Conservation (phyloP, 371 early-diverging fungal genomes). For the Neoconidiobolus thromboides region DNA sequence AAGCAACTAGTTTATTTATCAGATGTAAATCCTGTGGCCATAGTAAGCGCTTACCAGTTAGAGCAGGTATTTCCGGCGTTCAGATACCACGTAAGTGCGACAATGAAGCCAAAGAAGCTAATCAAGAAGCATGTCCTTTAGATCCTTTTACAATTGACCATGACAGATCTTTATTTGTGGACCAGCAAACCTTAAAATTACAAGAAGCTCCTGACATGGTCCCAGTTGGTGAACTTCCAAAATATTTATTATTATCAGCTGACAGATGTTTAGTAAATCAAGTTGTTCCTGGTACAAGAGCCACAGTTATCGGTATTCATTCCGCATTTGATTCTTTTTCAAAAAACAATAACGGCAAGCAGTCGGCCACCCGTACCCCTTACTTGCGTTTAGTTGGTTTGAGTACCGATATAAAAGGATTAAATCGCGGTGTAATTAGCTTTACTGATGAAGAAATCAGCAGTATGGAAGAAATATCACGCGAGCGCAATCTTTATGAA, state of each 20-base stretch:
- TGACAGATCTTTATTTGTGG: slow-evolving; percentile 92
- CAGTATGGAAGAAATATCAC: slow-evolving; percentile 70
- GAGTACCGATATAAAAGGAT: slow-evolving; percentile 60
- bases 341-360: slow-evolving; percentile 16
- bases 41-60: slow-evolving; percentile 55
- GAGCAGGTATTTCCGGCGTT: slow-evolving; percentile 67
- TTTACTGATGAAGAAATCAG: slow-evolving; percentile 90
- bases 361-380: slow-evolving; percentile 77
- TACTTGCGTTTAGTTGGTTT: slow-evolving; percentile 88
- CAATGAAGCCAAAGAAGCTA: slow-evolving; percentile 12
- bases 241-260: slow-evolving; percentile 80
- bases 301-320: slow-evolving; percentile 92
- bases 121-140: slow-evolving; percentile 49
- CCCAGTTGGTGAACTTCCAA: slow-evolving; percentile 96
- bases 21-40: slow-evolving; percentile 77
- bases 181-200: slow-evolving; percentile 94
- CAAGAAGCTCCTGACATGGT: slow-evolving; percentile 98
- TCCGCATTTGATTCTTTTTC: slow-evolving; percentile 53
- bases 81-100: slow-evolving; percentile 77
- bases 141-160: slow-evolving; percentile 94
- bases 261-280: slow-evolving; percentile 81
- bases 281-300: slow-evolving; percentile 88
- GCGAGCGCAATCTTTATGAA: slow-evolving; percentile 70
- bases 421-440: slow-evolving; percentile 17
- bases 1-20: slow-evolving; percentile 71